Conservation (phyloP, 768 basidiomycete species). For the Amanita brunnescens region DNA sequence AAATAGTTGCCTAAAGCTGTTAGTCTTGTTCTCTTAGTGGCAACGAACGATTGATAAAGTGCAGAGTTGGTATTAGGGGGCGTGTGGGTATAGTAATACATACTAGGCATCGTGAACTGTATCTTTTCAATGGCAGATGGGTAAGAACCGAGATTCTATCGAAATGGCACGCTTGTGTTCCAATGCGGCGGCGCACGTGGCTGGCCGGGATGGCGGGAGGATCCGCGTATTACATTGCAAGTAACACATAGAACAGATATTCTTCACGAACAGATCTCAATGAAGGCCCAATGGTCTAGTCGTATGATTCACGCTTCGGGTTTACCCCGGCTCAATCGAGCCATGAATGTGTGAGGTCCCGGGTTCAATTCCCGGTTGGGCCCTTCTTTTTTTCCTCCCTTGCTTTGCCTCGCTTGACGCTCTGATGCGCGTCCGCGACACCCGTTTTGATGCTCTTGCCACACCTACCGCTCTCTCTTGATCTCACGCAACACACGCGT, state of each 20-base stretch:
- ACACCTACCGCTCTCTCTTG: background rate
- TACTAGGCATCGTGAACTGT: no score
- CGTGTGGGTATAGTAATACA: no score
- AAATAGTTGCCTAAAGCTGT: background rate
- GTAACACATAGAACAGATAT: background rate
- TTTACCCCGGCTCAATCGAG: constrained; percentile 7
- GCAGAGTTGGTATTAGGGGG: no score
- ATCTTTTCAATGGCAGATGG: no score
- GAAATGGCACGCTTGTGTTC: no score
- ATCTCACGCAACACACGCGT: constrained; percentile 3
- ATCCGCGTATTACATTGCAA: no score
- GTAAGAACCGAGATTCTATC: no score
- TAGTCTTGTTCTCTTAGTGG: background rate
- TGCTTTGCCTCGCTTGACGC: no score
- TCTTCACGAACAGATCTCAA: background rate
- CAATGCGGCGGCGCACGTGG: no score
- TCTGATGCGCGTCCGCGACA: no score
- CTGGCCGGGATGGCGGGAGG: no score
- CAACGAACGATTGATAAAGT: background rate
- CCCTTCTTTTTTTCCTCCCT: constrained; percentile 12
- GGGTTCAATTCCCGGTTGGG: constrained; percentile 23
- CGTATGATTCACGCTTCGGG: constrained; percentile 23
- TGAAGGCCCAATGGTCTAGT: constrained; percentile 19
- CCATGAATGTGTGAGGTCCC: constrained; percentile 18
- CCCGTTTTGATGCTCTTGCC: background rate